Conservation (phyloP, 1,284 basidiomycete species). For the Irpex sp. region DNA sequence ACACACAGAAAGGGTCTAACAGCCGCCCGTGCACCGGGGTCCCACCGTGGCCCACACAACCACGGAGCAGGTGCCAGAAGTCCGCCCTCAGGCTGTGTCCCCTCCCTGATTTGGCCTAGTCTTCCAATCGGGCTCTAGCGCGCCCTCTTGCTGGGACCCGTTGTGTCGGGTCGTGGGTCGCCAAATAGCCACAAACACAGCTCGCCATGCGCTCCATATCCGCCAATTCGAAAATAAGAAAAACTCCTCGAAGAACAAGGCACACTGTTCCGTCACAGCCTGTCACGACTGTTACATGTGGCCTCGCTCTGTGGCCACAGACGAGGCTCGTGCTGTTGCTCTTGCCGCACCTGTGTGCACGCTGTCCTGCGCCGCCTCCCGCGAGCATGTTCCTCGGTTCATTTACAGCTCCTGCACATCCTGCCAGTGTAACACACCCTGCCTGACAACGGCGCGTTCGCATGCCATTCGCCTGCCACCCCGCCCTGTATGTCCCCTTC, state of each 20-base stretch:
- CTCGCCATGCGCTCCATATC: constrained; percentile 12
- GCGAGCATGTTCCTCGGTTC: background rate
- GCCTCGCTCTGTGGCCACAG: background rate
- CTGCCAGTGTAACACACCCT: background rate
- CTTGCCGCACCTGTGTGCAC: background rate
- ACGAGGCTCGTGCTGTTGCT: background rate
- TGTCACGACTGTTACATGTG: constrained; percentile 1
- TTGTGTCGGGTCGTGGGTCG: constrained; percentile 7
- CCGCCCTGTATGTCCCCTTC: too few relatives aligned
- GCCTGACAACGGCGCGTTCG: background rate
- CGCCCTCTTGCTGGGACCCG: constrained; percentile 9
- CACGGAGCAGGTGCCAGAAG: constrained; percentile 6
- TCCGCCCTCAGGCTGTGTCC: constrained; percentile 14
- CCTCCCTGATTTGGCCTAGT: constrained; percentile 14
- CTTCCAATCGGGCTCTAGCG: constrained; percentile 9
- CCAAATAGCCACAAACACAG: constrained; percentile 6
- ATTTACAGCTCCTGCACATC: background rate
- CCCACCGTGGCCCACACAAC: background rate
- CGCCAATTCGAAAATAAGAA: constrained; percentile 10
- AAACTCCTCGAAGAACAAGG: constrained; percentile 14
- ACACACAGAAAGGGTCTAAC: constrained; percentile 2
- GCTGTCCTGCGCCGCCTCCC: background rate
- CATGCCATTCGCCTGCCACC: too few relatives aligned
- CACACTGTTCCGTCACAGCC: constrained; percentile 9
- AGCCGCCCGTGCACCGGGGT: constrained; percentile 3